Percentiles rank a stretch among this genome's conserved stretches.
phyloP scores from a whole-genome alignment of 352 stramenopile genomes.

The Phytophthora citricola region DNA sequence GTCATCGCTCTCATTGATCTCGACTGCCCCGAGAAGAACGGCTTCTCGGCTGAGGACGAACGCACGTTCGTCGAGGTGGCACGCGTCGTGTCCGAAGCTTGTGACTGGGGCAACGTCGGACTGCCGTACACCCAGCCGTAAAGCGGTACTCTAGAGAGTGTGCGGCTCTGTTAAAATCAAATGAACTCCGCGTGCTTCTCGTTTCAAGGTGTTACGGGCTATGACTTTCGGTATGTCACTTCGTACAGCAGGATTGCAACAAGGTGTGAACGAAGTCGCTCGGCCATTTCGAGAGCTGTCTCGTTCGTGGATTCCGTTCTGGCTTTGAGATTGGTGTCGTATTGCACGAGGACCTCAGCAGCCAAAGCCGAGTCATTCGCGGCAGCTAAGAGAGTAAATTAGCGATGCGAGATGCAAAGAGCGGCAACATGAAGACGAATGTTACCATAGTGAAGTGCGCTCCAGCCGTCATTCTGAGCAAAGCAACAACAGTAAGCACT shows the following conservation, averaged over 20 bases:
- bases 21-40: conserved; percentile 73
- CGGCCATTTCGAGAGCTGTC: conserved; percentile 79
- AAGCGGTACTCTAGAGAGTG: not conserved
- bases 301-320: conserved; percentile 73
- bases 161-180: conserved; percentile 17
- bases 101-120: conserved; percentile 71
- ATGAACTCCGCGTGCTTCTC: conserved; percentile 22
- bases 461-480: conserved; percentile 75
- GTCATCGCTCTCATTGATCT: conserved; percentile 82
- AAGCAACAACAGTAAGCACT: not conserved
- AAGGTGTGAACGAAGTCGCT: conserved; percentile 74
- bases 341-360: conserved; percentile 73
- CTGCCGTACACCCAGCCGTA: conserved; percentile 59
- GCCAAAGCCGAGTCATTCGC: conserved; percentile 70
- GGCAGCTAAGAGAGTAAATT: conserved; percentile 46
- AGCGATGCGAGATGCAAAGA: conserved; percentile 10
- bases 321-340: conserved; percentile 65
- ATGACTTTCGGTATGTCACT: conserved; percentile 62
- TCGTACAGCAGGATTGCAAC: conserved; percentile 81
- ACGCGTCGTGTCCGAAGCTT: conserved; percentile 58
- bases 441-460: conserved; percentile 80
- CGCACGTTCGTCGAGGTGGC: conserved; percentile 70
- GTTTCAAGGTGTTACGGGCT: conserved; percentile 1
- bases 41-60: conserved; percentile 78
- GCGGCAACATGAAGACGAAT: conserved; percentile 9